A percentile compares a stretch with the other conserved stretches of the same genome.
Conservation (phyloP, 805 yeast genomes). For the Danielia oregonensis region DNA sequence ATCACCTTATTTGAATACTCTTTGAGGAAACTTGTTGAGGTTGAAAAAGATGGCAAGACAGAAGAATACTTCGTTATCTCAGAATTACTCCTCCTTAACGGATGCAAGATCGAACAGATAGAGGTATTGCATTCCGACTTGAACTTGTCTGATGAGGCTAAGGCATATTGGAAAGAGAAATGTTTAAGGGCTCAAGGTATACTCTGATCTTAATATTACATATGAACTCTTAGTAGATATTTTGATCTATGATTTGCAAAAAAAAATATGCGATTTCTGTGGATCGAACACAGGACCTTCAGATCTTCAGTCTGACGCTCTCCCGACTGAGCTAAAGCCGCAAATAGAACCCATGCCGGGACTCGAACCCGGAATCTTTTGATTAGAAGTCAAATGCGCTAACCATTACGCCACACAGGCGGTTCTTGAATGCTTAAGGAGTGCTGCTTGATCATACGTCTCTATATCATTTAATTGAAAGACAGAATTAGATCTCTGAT, state of each 20-base stretch:
- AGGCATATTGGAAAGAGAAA: conserved; percentile 48
- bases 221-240: too few relatives aligned
- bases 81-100: conserved; percentile 57
- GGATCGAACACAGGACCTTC: conserved; percentile 25
- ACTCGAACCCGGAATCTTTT: too few relatives aligned
- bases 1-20: conserved; percentile 46
- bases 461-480: too few relatives aligned
- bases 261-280: conserved; percentile 21
- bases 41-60: conserved; percentile 7
- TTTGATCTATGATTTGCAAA: conserved; percentile 3
- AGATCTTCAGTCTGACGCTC: conserved; percentile 25
- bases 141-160: conserved; percentile 45
- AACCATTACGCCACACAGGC: too few relatives aligned
- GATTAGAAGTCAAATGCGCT: too few relatives aligned
- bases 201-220: background rate
- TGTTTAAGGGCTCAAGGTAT: conserved; percentile 6
- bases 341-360: too few relatives aligned
- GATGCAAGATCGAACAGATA: conserved; percentile 42
- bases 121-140: conserved; percentile 25
- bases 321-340: conserved; percentile 23
- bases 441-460: too few relatives aligned
- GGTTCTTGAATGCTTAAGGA: background rate
- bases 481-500: too few relatives aligned
- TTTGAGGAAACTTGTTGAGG: conserved; percentile 38
- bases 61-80: conserved; percentile 42